Conservation (phyloP, 139 green algal genomes). For the Pycnococcus provasolii region DNA sequence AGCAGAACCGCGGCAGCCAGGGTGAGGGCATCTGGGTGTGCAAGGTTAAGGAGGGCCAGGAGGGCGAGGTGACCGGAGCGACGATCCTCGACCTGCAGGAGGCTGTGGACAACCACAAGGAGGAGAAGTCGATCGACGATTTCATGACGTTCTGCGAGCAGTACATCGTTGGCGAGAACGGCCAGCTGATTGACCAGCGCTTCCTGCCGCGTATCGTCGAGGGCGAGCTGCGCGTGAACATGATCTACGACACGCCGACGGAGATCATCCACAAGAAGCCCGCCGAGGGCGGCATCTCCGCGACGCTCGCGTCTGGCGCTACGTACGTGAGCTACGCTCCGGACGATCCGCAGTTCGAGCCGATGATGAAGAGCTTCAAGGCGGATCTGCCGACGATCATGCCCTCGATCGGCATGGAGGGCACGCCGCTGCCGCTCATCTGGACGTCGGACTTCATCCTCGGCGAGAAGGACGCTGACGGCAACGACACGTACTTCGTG, state of each 20-base stretch:
- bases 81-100: too few relatives aligned
- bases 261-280: constrained; percentile 41
- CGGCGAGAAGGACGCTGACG: constrained; percentile 24
- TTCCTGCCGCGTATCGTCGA: constrained; percentile 33
- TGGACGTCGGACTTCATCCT: constrained; percentile 37
- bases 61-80: too few relatives aligned
- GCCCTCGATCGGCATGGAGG: background rate
- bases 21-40: constrained; percentile 36
- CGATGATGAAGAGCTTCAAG: constrained; percentile 1
- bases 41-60: background rate
- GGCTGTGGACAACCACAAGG: constrained; percentile 13
- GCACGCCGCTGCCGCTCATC: constrained; percentile 24
- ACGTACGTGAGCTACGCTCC: background rate
- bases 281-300: constrained; percentile 20
- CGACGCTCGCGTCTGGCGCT: background rate
- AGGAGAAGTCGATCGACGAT: constrained; percentile 21
- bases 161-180: constrained; percentile 19
- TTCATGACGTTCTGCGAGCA: constrained; percentile 31
- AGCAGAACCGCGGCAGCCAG: constrained; percentile 31
- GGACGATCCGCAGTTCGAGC: constrained; percentile 2
- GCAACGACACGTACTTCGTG: constrained; percentile 29
- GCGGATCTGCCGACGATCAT: background rate
- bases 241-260: constrained; percentile 30
- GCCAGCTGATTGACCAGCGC: constrained; percentile 33
- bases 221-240: constrained; percentile 35